These are phyloP conservation scores for Mycena citricolor DNA, from an alignment of 1,284 basidiomycete genomes.

Conservation along the genomic window DNA sequence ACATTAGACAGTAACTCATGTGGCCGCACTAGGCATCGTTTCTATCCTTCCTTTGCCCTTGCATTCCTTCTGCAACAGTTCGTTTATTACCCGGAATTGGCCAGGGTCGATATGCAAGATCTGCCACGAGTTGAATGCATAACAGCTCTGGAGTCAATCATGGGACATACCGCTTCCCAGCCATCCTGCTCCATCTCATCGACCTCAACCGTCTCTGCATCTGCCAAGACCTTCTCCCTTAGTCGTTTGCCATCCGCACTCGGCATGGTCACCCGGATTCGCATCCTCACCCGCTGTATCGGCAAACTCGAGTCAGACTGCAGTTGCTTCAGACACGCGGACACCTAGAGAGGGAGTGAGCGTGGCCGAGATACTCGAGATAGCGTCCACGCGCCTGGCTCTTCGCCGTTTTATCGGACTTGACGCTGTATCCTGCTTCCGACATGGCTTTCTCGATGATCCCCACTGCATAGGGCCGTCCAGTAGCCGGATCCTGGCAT, in stretches of 20 bases:
- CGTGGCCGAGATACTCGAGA: neutral
- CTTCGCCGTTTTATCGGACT: conserved; percentile 88
- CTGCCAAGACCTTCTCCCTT: conserved; percentile 70
- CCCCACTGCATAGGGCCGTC: conserved; percentile 88
- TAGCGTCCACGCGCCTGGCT: conserved; percentile 60
- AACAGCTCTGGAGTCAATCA: neutral
- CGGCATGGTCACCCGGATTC: conserved; percentile 82
- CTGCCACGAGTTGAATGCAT: conserved; percentile 39
- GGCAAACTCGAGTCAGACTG: conserved; percentile 82
- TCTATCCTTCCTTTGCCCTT: conserved; percentile 85
- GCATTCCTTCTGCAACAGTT: conserved; percentile 87
- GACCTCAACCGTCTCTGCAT: conserved; percentile 83
- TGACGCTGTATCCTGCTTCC: conserved; percentile 91
- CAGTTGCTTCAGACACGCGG: conserved; percentile 87
- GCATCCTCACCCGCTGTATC: conserved; percentile 92
- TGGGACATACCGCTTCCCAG: conserved; percentile 83
- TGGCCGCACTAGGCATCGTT: conserved; percentile 74
- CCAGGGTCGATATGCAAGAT: conserved; percentile 91
- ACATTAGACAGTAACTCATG: too few species aligned
- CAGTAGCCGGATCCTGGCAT: conserved; percentile 90
- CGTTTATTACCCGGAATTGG: conserved; percentile 87
- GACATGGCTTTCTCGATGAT: conserved; percentile 99
- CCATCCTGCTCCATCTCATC: conserved; percentile 75
- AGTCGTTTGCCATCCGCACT: conserved; percentile 70
- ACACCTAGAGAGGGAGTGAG: conserved; percentile 54